A percentile compares a stretch with the other conserved stretches of the same genome.
phyloP scores from a whole-genome alignment of 768 basidiomycete genomes.

The Cytidiella melzeri region DNA sequence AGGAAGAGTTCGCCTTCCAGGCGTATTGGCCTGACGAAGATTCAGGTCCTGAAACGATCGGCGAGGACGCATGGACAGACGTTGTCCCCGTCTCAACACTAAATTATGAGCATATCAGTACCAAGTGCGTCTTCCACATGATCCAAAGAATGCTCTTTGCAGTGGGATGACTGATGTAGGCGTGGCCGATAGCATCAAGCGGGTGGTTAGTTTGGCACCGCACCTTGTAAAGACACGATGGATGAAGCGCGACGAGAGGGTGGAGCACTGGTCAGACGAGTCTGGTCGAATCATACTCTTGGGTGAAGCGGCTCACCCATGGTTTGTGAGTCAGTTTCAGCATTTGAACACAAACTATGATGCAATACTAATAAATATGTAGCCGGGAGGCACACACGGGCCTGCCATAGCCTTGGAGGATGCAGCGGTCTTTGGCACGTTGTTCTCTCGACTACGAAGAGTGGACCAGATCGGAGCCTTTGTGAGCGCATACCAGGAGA shows the following conservation, averaged over 20 bases:
- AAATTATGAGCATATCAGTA: too few relatives aligned
- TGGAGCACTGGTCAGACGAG: slow-evolving; percentile 46
- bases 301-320: slow-evolving; percentile 56
- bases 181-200: slow-evolving; percentile 25
- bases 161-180: slow-evolving; percentile 1
- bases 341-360: too few relatives aligned
- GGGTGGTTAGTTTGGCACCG: slow-evolving; percentile 27
- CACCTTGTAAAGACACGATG: slow-evolving; percentile 33
- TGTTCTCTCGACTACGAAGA: slow-evolving; percentile 49
- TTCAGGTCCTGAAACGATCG: slow-evolving; percentile 24
- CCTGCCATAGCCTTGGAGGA: slow-evolving; percentile 54
- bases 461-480: slow-evolving; percentile 44
- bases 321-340: slow-evolving; percentile 40
- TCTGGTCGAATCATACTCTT: slow-evolving; percentile 43
- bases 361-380: too few relatives aligned
- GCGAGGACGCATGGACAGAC: slow-evolving; percentile 27
- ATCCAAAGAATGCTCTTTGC: too few relatives aligned
- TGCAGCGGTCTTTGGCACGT: slow-evolving; percentile 48
- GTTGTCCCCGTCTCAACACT: slow-evolving; percentile 28
- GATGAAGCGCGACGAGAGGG: slow-evolving; percentile 23
- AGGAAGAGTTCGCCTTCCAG: slow-evolving; percentile 30
- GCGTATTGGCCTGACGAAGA: slow-evolving; percentile 34
- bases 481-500: slow-evolving; percentile 51
- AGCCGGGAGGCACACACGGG: slow-evolving; percentile 51
- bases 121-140: too few relatives aligned